A percentile compares a stretch with the other conserved stretches of the same genome.
These are phyloP conservation scores for Arthrobotrys pseudoclavata DNA, from an alignment of 2,329 filamentous ascomycete species.

Conservation along the genomic window DNA sequence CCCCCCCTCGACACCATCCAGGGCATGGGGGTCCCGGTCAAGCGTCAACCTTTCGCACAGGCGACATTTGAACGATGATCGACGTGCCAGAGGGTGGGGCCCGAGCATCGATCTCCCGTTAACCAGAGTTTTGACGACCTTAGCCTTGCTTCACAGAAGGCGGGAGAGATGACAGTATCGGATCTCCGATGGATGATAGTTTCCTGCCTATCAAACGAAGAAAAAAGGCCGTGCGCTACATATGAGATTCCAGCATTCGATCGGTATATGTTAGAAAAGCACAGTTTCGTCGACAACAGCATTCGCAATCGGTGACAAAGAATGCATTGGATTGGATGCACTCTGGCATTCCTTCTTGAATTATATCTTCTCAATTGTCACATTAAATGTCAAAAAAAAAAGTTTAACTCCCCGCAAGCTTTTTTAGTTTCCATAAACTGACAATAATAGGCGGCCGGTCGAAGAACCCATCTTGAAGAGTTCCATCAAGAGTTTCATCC, in stretches of 20 bases:
- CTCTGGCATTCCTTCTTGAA: conserved; percentile 44
- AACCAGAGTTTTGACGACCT: conserved; percentile 33
- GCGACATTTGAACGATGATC: conserved; percentile 59
- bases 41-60: conserved; percentile 59
- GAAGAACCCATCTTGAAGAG: conserved; percentile 30
- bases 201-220: conserved; percentile 30
- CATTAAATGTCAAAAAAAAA: not conserved
- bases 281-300: conserved; percentile 57
- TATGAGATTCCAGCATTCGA: conserved; percentile 18
- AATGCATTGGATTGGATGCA: conserved; percentile 47
- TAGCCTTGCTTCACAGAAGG: conserved; percentile 21
- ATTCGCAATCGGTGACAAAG: conserved; percentile 56
- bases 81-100: conserved; percentile 50
- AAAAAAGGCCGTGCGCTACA: conserved; percentile 33
- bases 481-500: conserved; percentile 47
- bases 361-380: conserved; percentile 10
- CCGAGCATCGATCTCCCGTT: conserved; percentile 40
- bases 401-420: conserved; percentile 17
- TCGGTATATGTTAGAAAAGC: conserved; percentile 19
- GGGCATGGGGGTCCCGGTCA: conserved; percentile 59
- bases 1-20: conserved; percentile 28
- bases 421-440: conserved; percentile 44
- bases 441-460: conserved; percentile 31
- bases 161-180: conserved; percentile 29
- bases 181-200: conserved; percentile 43